Percentiles rank a stretch among this genome's conserved stretches.
These are phyloP conservation scores for Stephania cephalantha DNA, from an alignment of 164 flowering plant species.

Conservation along the genomic window DNA sequence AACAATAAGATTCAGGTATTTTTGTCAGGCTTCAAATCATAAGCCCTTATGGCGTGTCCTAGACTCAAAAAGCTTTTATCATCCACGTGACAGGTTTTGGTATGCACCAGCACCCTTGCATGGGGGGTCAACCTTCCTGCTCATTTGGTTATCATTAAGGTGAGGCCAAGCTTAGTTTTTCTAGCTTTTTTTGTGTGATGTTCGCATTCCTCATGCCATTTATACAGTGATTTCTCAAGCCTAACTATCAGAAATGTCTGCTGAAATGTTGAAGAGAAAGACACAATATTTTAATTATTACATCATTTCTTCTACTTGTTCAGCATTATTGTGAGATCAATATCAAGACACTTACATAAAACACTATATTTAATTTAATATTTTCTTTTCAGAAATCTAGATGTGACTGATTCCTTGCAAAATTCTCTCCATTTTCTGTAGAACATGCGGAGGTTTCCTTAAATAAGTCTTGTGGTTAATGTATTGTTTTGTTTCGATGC, in stretches of 20 bases:
- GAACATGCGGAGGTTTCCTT: no score
- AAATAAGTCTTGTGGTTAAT: no score
- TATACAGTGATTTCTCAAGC: background rate
- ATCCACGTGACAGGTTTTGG: conserved; percentile 52
- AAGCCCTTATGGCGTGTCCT: background rate
- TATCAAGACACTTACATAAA: background rate
- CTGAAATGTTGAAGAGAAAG: background rate
- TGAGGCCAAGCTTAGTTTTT: conserved; percentile 13
- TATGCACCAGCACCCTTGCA: conserved; percentile 95
- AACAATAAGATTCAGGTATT: conserved; percentile 91
- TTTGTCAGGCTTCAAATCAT: conserved; percentile 4
- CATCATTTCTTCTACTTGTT: background rate
- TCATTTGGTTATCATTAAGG: conserved; percentile 96
- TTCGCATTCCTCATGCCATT: background rate
- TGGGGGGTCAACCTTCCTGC: conserved; percentile 99
- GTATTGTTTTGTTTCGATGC: no score
- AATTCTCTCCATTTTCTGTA: no score
- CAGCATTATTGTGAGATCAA: background rate
- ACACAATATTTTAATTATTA: background rate
- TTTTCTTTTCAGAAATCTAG: background rate
- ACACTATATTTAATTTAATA: background rate
- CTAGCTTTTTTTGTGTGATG: background rate
- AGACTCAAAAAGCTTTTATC: background rate
- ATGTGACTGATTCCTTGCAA: background rate
- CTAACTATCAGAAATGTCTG: background rate